Evolutionary conservation across 257 asterid species (phyloP).

Genomic region (Schizonepeta tenuifolia): DNA sequence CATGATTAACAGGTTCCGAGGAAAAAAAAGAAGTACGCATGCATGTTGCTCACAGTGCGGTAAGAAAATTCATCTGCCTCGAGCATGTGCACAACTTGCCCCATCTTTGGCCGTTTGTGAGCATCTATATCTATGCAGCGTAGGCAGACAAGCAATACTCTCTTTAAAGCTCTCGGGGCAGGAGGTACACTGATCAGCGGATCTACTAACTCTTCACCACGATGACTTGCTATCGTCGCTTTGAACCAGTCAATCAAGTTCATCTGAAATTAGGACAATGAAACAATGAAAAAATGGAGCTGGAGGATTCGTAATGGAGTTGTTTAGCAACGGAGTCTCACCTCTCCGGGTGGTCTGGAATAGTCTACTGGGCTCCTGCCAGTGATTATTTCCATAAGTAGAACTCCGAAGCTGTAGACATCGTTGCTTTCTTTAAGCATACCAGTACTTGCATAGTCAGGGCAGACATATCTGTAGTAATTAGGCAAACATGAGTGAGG

Average conservation of each 20-base stretch:
- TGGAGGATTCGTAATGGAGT: background rate
- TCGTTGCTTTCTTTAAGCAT: conserved; percentile 94
- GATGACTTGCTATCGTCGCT: conserved; percentile 79
- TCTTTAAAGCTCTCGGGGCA: conserved; percentile 76
- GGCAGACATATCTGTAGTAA: conserved; percentile 86
- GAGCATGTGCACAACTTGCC: conserved; percentile 96
- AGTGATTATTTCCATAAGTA: conserved; percentile 86
- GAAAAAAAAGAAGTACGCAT: background rate
- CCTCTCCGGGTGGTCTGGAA: conserved; percentile 93
- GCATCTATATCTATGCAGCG: conserved; percentile 91
- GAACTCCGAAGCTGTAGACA: conserved; percentile 92
- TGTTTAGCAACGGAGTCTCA: conserved; percentile 12
- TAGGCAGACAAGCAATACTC: conserved; percentile 79
- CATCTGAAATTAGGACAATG: conserved; percentile 60
- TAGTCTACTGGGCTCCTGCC: conserved; percentile 98
- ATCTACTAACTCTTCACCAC: conserved; percentile 82
- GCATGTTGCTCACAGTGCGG: conserved; percentile 57
- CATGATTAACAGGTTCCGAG: background rate
- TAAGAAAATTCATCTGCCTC: conserved; percentile 90
- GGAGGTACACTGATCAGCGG: conserved; percentile 77
- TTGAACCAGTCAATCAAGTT: conserved; percentile 97
- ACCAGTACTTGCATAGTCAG: conserved; percentile 97
- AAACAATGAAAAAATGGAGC: background rate
- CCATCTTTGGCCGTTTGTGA: conserved; percentile 95
- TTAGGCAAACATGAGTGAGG: conserved; percentile 16